Percentiles rank a stretch among this genome's conserved stretches.
Conservation (phyloP, 2,329 filamentous ascomycete species). For the Paecilomyces sp. region DNA sequence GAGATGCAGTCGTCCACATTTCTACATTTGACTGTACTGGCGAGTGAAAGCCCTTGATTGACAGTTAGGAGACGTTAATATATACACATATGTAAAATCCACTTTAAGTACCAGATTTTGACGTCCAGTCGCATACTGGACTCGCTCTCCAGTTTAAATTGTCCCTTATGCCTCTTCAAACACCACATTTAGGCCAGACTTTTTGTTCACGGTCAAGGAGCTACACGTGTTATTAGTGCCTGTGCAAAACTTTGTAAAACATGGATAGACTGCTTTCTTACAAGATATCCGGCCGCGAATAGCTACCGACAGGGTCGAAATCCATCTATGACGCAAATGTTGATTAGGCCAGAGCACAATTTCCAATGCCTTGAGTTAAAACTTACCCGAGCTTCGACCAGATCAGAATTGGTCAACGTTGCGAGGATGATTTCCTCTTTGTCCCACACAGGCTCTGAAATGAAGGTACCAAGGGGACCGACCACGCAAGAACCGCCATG, state of each 20-base stretch:
- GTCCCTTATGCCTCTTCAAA: background rate
- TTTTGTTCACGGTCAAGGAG: background rate
- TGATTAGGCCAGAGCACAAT: background rate
- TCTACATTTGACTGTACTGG: no score
- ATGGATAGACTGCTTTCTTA: background rate
- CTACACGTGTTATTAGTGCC: background rate
- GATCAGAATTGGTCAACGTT: background rate
- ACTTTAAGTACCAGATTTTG: no score
- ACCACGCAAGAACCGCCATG: background rate
- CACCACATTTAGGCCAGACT: background rate
- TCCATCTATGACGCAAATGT: slow-evolving; percentile 24
- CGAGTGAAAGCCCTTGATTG: no score
- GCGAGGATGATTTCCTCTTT: background rate
- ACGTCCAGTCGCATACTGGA: no score
- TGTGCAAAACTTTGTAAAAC: background rate
- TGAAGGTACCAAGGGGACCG: background rate
- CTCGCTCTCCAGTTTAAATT: background rate
- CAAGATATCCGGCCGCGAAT: slow-evolving; percentile 35
- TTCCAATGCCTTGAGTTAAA: background rate
- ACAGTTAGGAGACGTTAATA: no score
- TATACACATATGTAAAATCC: no score
- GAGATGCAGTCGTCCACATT: no score
- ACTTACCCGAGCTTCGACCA: background rate
- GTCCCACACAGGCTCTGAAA: background rate
- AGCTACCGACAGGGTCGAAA: slow-evolving; percentile 37